phyloP scores from a whole-genome alignment of 139 green algal genomes.

The Asterochloris erici region DNA sequence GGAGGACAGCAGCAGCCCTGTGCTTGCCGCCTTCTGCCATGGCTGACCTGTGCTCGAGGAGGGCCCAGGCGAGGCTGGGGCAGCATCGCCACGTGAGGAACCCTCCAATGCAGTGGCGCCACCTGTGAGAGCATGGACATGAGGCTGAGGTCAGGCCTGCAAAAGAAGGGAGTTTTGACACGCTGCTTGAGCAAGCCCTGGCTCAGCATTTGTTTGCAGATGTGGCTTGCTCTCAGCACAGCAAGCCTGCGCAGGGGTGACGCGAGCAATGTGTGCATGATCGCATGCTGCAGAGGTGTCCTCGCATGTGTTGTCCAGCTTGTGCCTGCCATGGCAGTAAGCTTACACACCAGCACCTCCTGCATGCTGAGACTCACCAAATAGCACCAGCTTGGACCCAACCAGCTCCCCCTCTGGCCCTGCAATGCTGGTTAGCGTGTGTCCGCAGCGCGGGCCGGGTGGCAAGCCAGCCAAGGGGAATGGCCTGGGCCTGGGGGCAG shows the following conservation, averaged over 20 bases:
- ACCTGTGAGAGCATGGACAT: constrained; percentile 40
- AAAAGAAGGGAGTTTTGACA: not conserved
- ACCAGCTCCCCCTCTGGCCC: constrained; percentile 64
- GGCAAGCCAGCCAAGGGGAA: constrained; percentile 47
- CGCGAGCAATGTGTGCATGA: not conserved
- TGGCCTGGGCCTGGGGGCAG: constrained; percentile 35
- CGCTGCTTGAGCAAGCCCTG: not conserved
- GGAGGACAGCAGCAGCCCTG: too few relatives aligned
- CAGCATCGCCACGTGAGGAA: not conserved
- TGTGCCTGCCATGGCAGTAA: not conserved
- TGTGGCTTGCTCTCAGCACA: too few relatives aligned
- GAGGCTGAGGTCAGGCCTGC: not conserved
- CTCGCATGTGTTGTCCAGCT: not conserved
- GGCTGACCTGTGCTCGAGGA: constrained; percentile 15
- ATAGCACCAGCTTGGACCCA: constrained; percentile 79
- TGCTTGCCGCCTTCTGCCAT: not conserved
- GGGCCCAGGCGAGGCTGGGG: constrained; percentile 27
- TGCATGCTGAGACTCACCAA: constrained; percentile 59
- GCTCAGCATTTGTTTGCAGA: too few relatives aligned
- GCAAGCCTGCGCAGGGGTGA: too few relatives aligned
- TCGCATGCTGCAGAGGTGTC: not conserved
- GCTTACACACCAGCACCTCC: not conserved
- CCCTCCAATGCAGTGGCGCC: constrained; percentile 91
- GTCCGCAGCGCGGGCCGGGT: constrained; percentile 81
- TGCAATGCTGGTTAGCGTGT: constrained; percentile 87